Conservation (phyloP, 2,329 filamentous ascomycete species). For the Aspergillus hortae region DNA sequence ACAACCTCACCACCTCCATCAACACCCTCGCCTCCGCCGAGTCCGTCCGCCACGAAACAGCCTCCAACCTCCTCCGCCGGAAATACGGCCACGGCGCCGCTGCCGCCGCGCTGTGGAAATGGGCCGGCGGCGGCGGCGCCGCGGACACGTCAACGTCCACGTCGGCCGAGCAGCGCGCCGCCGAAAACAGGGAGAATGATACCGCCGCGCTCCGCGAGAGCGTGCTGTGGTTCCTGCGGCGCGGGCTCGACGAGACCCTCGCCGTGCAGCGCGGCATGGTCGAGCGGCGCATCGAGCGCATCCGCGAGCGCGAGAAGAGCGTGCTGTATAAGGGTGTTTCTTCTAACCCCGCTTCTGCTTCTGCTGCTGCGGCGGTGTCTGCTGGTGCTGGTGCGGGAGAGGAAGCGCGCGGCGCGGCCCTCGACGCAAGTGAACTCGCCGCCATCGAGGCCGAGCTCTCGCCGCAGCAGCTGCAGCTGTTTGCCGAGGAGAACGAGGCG, state of each 20-base stretch:
- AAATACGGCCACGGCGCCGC: slow-evolving; percentile 58
- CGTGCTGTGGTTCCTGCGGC: slow-evolving; percentile 76
- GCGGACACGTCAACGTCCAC: not conserved
- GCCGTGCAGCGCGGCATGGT: slow-evolving; percentile 86
- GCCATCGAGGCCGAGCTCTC: slow-evolving; percentile 61
- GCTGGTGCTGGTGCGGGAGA: slow-evolving; percentile 4
- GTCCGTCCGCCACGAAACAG: slow-evolving; percentile 72
- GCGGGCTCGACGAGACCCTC: slow-evolving; percentile 71
- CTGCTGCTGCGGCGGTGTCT: slow-evolving; percentile 3
- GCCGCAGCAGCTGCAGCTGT: slow-evolving; percentile 84
- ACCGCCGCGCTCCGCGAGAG: slow-evolving; percentile 72
- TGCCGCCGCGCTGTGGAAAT: slow-evolving; percentile 55
- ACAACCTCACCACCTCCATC: slow-evolving; percentile 80
- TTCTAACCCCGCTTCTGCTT: slow-evolving; percentile 1
- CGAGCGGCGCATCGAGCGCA: slow-evolving; percentile 77
- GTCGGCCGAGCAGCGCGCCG: slow-evolving; percentile 63
- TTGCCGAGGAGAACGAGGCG: slow-evolving; percentile 87
- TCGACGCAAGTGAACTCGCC: slow-evolving; percentile 25
- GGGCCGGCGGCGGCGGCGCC: slow-evolving; percentile 52
- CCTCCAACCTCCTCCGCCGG: slow-evolving; percentile 65
- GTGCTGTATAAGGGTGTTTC: slow-evolving; percentile 64
- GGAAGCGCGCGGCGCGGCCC: slow-evolving; percentile 24
- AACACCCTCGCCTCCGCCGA: slow-evolving; percentile 77
- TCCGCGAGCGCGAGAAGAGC: slow-evolving; percentile 86
- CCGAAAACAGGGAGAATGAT: slow-evolving; percentile 67